Conservation (phyloP, 176 grass and related monocot genomes). For the Zoysia pacifica region DNA sequence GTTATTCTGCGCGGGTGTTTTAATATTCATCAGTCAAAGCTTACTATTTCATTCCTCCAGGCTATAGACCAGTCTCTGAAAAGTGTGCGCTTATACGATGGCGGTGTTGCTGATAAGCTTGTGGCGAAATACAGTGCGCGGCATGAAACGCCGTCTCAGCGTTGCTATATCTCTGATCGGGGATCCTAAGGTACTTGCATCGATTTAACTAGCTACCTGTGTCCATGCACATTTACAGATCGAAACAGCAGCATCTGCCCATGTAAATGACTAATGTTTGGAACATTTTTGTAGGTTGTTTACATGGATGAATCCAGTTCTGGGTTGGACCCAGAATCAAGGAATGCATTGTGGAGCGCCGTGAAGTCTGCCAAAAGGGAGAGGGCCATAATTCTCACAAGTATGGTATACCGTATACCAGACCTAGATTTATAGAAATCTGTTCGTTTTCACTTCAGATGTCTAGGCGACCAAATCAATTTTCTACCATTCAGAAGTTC, state of each 20-base stretch:
- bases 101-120: constrained; percentile 66
- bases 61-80: constrained; percentile 75
- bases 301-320: constrained; percentile 98
- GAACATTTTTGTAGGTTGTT: constrained; percentile 67
- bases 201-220: too few relatives aligned
- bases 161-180: constrained; percentile 80
- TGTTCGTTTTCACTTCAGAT: too few relatives aligned
- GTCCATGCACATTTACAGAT: too few relatives aligned
- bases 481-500: too few relatives aligned
- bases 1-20: too few relatives aligned
- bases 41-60: constrained; percentile 51
- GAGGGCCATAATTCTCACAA: constrained; percentile 71
- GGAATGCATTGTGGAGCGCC: constrained; percentile 72
- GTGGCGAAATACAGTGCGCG: constrained; percentile 76
- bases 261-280: too few relatives aligned
- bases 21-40: too few relatives aligned
- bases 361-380: constrained; percentile 58
- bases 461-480: too few relatives aligned
- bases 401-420: too few relatives aligned
- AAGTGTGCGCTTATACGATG: constrained; percentile 58
- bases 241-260: too few relatives aligned
- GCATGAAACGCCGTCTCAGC: constrained; percentile 88
- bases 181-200: constrained; percentile 74
- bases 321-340: constrained; percentile 81
- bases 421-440: too few relatives aligned